Evolutionary conservation across 257 asterid species (phyloP).

Genomic region (Solanum pinnatisectum): DNA sequence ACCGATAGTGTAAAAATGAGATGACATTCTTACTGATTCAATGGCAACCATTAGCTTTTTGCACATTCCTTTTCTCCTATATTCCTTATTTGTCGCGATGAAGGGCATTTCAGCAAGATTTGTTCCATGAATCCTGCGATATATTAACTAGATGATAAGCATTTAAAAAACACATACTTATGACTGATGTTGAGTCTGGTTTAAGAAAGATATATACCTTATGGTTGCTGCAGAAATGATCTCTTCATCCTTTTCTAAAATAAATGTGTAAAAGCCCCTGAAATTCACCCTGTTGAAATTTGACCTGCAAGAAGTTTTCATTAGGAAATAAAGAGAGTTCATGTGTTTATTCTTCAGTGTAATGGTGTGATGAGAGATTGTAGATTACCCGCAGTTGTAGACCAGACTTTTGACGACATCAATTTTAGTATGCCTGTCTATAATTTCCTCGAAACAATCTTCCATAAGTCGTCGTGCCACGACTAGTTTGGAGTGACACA

Average conservation of each 20-base stretch:
- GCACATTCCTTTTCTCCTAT: slow-evolving; percentile 53
- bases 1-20: neutral
- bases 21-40: slow-evolving; percentile 26
- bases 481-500: slow-evolving; percentile 49
- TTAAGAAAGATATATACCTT: slow-evolving; percentile 19
- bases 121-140: slow-evolving; percentile 42
- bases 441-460: slow-evolving; percentile 37
- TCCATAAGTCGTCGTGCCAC: slow-evolving; percentile 47
- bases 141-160: neutral
- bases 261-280: slow-evolving; percentile 40
- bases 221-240: slow-evolving; percentile 46
- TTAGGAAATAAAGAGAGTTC: neutral
- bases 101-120: slow-evolving; percentile 59
- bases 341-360: neutral
- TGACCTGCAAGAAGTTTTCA: slow-evolving; percentile 22
- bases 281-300: slow-evolving; percentile 38
- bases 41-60: slow-evolving; percentile 34
- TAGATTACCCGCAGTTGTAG: slow-evolving; percentile 39
- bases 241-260: slow-evolving; percentile 50
- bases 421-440: slow-evolving; percentile 35
- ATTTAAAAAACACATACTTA: neutral
- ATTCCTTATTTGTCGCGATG: slow-evolving; percentile 33
- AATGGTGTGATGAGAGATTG: neutral
- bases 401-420: slow-evolving; percentile 33
- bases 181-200: neutral